Percentiles rank a stretch among this genome's conserved stretches.
phyloP scores from a whole-genome alignment of 345 rosid species.

The Limnanthes douglasii region DNA sequence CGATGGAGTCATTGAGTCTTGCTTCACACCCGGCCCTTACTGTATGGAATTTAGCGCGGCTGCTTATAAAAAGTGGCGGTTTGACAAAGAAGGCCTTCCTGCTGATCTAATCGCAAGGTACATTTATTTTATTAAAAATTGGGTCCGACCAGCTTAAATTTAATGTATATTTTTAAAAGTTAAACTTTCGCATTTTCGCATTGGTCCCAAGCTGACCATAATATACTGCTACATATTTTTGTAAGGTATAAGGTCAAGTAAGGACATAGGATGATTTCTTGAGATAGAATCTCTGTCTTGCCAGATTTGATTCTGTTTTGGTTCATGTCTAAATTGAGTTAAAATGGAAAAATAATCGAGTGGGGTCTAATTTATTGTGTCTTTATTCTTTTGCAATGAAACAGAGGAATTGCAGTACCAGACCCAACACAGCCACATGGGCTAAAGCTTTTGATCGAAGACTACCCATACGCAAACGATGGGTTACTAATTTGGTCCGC shows the following conservation, averaged over 20 bases:
- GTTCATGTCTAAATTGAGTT: too few species aligned
- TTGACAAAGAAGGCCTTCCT: slow-evolving; percentile 83
- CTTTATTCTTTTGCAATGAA: background rate
- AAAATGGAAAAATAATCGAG: too few species aligned
- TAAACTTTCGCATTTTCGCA: background rate
- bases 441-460: slow-evolving; percentile 59
- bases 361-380: slow-evolving; percentile 4
- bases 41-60: slow-evolving; percentile 80
- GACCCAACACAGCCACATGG: slow-evolving; percentile 90
- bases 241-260: background rate
- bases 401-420: slow-evolving; percentile 85
- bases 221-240: background rate
- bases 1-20: slow-evolving; percentile 75
- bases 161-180: background rate
- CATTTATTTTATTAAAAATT: too few species aligned
- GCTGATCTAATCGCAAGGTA: slow-evolving; percentile 95
- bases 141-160: too few species aligned
- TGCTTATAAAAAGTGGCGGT: slow-evolving; percentile 74
- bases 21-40: slow-evolving; percentile 93
- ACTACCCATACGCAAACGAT: slow-evolving; percentile 88
- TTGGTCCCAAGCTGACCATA: slow-evolving; percentile 1
- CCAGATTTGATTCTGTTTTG: slow-evolving; percentile 1
- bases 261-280: slow-evolving; percentile 2
- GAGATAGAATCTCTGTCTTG: slow-evolving; percentile 9
- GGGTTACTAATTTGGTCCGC: slow-evolving; percentile 84